Base-by-base conservation (phyloP, 352 stramenopile genomes). In the Phytophthora multivora region DNA sequence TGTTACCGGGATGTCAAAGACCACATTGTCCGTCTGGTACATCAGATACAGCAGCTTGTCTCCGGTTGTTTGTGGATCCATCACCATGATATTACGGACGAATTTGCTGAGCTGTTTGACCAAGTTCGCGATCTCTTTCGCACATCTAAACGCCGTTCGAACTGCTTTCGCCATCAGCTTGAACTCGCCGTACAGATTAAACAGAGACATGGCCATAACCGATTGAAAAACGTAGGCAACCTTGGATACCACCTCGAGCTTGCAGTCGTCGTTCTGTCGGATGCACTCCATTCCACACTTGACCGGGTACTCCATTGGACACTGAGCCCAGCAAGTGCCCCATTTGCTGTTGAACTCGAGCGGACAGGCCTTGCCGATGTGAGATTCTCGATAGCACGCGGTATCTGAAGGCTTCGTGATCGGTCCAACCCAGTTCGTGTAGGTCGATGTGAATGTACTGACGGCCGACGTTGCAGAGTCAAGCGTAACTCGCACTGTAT, bases 251-350 rank as follows among this genome's bases (percentile, higher is more conserved):
- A 85, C 51, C 39, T 71, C 67, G 10, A 66, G 41, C 10, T 57
- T 65, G 36, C 71, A 79, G 36, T 79, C 57, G 33, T 64, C 61
- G 33, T 76, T 79, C 36, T 79, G 71, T 19, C 52, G 67, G 46
- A 79, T 70, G 45, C 72, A 85, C 28, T 85, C 72, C 59, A 78
- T 69, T 19, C 67, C 67, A 48, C 75, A 85, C 36, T 72, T 59
- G n/a, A 85, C 69, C 2, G 75, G 75, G 46, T 72, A 79, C n/a
- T 71, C 51, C 16, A 84, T 63, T 7, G 71, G 68, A 50, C 75
- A 80, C 23, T 80, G 57, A 3, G 70, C 64, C 73, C 73, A 82
- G 42, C 73, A 82, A 15, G 63, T 82, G 12, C 51, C 49, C 48
- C 59, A 39, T 18, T 78, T 73, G 48, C 73, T 73, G n/a, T 67